Evolutionary conservation across 768 basidiomycete genomes (phyloP), one percentile per base, ranked within the genome.

Genomic region (Clavulina sp.): DNA sequence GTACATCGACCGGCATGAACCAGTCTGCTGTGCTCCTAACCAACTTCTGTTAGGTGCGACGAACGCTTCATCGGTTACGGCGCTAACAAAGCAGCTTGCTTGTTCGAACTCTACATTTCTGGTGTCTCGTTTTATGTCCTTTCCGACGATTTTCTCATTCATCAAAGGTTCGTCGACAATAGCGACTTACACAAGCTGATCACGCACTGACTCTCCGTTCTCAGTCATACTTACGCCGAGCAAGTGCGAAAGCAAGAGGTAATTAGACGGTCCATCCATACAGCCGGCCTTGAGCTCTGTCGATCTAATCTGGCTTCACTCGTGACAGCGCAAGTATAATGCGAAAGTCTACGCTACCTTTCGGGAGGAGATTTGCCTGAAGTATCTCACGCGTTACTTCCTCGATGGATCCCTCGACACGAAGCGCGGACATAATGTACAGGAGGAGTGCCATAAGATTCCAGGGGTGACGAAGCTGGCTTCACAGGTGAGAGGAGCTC

Each of bases 51-150:
- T 29, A 87, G 85, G 85, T 91, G 87, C 59, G 86, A 91, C 59
- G 86, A 89, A 62, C 75, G 86, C 31, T 92, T 92, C 60, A 73
- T 88, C 43, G 88, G 88, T 1, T 91, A 91, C 62, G 88, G 88
- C 3, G 85, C 79, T 1, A 92, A 92, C 69, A 92, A 92, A 63
- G 88, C 88, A 1, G 87, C 89, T 6, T 91, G 88, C 61, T 70
- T 89, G 33, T 89, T 82, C 61, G 88, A 88, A 63, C 84, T 92
- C 76, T 87, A 86, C 65, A 68, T 92, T 4, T 79, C 84, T 9
- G 88, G 88, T 2, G 74, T 88, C 34, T 78, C 78, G 23, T 89
- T 78, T 64, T 85, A 80, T 61, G 84, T 92, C 26, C 73, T 91
- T 9, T 69, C 80, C 7, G 85, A 91, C 62, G 85, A 92, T 63